Conservation (phyloP, 352 stramenopile species). For the Pythium biforme region DNA sequence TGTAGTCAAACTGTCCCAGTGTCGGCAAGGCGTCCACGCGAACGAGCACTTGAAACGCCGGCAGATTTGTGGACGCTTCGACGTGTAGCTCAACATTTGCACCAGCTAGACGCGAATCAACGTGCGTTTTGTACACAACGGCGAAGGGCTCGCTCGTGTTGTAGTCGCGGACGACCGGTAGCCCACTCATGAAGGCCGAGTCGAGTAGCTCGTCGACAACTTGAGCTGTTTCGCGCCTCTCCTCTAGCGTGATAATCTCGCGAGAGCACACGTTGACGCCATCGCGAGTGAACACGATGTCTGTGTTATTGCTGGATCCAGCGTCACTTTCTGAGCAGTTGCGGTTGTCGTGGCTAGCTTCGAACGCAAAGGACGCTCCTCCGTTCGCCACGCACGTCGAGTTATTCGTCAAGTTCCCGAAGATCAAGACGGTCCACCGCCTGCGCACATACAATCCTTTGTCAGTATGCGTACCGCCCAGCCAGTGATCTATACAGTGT, state of each 20-base stretch:
- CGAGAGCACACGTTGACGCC: neutral
- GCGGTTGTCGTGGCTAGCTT: neutral
- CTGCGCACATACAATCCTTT: neutral
- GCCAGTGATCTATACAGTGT: neutral
- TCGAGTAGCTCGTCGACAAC: conserved; percentile 5
- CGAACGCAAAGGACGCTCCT: conserved; percentile 13
- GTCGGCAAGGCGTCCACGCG: conserved; percentile 16
- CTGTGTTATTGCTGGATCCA: neutral
- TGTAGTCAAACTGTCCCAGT: conserved; percentile 9
- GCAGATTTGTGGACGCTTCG: neutral
- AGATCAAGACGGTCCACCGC: conserved; percentile 12
- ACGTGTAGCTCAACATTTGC: conserved; percentile 4
- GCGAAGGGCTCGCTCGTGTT: conserved; percentile 7
- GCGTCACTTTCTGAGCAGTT: conserved; percentile 9
- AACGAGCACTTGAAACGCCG: conserved; percentile 14
- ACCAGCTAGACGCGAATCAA: conserved; percentile 7
- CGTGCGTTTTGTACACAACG: neutral
- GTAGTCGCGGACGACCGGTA: neutral
- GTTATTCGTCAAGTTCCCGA: conserved; percentile 17
- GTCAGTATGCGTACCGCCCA: neutral
- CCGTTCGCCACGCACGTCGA: conserved; percentile 15
- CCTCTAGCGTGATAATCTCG: neutral
- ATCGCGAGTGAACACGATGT: neutral
- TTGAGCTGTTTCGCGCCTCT: neutral
- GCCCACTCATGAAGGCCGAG: neutral